Evolutionary conservation across 352 stramenopile species (phyloP).

Genomic region (Phytophthora foliorum): DNA sequence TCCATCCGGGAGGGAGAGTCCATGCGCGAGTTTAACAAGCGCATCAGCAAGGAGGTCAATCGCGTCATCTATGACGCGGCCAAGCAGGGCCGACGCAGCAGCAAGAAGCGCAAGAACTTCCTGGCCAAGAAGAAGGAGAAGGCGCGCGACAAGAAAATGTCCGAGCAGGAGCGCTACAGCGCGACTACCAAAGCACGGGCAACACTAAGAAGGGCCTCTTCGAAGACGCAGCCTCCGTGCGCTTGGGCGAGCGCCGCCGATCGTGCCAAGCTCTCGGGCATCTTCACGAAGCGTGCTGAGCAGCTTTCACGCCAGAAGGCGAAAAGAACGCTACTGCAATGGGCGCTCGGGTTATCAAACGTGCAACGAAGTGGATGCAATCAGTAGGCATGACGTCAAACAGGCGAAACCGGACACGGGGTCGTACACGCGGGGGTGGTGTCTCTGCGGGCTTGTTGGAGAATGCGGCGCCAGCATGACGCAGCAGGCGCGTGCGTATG

Average conservation of each 20-base stretch:
- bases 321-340: neutral
- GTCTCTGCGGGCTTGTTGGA: too few species aligned
- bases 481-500: too few species aligned
- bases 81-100: slow-evolving; percentile 77
- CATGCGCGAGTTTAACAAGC: slow-evolving; percentile 89
- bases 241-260: slow-evolving; percentile 81
- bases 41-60: slow-evolving; percentile 84
- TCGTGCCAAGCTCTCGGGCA: slow-evolving; percentile 84
- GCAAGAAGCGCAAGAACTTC: slow-evolving; percentile 82
- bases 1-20: slow-evolving; percentile 73
- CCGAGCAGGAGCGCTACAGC: slow-evolving; percentile 84
- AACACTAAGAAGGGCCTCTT: slow-evolving; percentile 81
- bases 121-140: slow-evolving; percentile 86
- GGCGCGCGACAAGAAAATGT: slow-evolving; percentile 76
- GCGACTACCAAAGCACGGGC: slow-evolving; percentile 76
- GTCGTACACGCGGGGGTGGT: too few species aligned
- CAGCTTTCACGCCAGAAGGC: slow-evolving; percentile 54
- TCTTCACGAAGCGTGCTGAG: slow-evolving; percentile 81
- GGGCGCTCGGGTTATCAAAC: too few species aligned
- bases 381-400: too few species aligned
- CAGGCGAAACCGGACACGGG: too few species aligned
- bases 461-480: too few species aligned
- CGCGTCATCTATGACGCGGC: slow-evolving; percentile 87
- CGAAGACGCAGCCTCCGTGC: slow-evolving; percentile 62
- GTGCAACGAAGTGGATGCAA: too few species aligned